Conservation (phyloP, 345 rosid species). For the Lagerstroemia speciosa region DNA sequence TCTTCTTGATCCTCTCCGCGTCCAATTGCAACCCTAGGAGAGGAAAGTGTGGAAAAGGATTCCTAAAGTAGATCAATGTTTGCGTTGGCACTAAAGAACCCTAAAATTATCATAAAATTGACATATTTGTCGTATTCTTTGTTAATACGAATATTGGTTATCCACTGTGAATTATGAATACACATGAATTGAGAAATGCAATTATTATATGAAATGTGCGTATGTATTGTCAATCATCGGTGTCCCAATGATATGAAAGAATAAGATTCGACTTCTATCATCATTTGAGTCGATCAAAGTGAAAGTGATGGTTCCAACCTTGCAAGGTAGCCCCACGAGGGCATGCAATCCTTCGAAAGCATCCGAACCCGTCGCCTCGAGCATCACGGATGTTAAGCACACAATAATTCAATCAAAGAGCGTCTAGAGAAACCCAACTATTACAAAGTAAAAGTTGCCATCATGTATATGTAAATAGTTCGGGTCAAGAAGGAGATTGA, state of each 20-base stretch:
- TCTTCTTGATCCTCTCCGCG: too few relatives aligned
- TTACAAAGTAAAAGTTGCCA: too few relatives aligned
- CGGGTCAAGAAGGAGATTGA: too few relatives aligned
- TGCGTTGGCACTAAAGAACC: too few relatives aligned
- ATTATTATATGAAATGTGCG: neutral
- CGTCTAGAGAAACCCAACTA: too few relatives aligned
- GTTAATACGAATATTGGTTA: neutral
- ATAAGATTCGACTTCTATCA: neutral
- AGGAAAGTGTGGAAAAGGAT: too few relatives aligned
- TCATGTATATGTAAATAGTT: too few relatives aligned
- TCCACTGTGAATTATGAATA: neutral
- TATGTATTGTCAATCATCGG: neutral
- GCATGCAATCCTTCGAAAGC: neutral
- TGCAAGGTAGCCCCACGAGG: neutral
- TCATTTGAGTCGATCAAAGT: neutral
- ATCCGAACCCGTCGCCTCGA: neutral
- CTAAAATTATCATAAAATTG: too few relatives aligned
- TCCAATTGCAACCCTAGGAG: too few relatives aligned
- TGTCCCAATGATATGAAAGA: neutral
- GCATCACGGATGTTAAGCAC: neutral
- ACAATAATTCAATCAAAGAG: neutral
- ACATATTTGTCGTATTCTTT: too few relatives aligned
- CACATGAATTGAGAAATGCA: neutral
- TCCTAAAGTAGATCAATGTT: too few relatives aligned
- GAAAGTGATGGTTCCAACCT: conserved; percentile 1